These are phyloP conservation scores for Physcia stellaris DNA, from an alignment of 495 filamentous ascomycete genomes.

Conservation along the genomic window DNA sequence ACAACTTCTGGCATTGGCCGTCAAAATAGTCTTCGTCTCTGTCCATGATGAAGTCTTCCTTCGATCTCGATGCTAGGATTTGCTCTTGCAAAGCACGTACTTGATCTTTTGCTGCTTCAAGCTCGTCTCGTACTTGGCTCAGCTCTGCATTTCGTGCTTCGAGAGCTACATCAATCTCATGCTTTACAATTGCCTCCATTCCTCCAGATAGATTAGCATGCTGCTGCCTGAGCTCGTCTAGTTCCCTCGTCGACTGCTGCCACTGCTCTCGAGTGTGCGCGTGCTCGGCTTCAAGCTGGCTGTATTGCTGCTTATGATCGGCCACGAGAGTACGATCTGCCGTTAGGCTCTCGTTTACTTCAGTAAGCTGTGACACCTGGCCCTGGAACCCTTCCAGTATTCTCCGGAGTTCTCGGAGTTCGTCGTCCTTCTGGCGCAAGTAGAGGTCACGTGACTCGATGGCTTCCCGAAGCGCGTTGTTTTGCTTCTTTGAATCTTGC, in stretches of 20 bases:
- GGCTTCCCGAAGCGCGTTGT: slow-evolving; percentile 38
- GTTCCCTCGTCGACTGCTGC: slow-evolving; percentile 37
- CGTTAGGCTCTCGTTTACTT: slow-evolving; percentile 59
- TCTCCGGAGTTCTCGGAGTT: slow-evolving; percentile 66
- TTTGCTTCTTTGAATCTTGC: slow-evolving; percentile 42
- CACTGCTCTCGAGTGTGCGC: slow-evolving; percentile 35
- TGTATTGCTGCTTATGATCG: slow-evolving; percentile 50
- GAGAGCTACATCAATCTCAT: slow-evolving; percentile 45
- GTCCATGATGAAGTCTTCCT: slow-evolving; percentile 60
- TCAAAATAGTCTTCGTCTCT: slow-evolving; percentile 92
- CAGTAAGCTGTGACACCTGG: slow-evolving; percentile 58
- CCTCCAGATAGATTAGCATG: slow-evolving; percentile 43
- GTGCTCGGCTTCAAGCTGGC: slow-evolving; percentile 42
- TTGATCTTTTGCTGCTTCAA: slow-evolving; percentile 63
- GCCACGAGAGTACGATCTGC: slow-evolving; percentile 53
- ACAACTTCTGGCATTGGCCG: slow-evolving; percentile 83
- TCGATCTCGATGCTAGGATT: slow-evolving; percentile 53
- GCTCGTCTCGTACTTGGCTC: slow-evolving; percentile 56
- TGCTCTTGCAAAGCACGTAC: slow-evolving; percentile 73
- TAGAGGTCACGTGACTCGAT: slow-evolving; percentile 41
- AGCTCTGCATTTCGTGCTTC: slow-evolving; percentile 70
- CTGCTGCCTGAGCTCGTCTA: slow-evolving; percentile 46
- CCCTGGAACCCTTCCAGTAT: slow-evolving; percentile 66
- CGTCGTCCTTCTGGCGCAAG: slow-evolving; percentile 49
- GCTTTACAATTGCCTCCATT: slow-evolving; percentile 49